Evolutionary conservation across 192 early-diverging fungal genomes (phyloP).

Genomic region (Coemansia sp.): DNA sequence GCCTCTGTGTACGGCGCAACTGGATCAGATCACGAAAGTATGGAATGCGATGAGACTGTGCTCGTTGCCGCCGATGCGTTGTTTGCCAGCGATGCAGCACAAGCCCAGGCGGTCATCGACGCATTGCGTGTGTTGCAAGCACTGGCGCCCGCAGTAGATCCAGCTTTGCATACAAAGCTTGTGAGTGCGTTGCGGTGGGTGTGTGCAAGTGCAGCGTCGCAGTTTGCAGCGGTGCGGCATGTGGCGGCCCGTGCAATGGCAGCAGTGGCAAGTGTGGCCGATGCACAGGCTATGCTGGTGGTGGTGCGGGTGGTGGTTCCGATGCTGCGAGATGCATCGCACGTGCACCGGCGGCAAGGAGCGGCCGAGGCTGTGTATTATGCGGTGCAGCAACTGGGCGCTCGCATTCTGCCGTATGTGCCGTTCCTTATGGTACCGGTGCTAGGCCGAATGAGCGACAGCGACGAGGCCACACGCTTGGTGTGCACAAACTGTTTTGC

Average conservation of each 20-base stretch:
- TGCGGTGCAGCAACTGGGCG: slow-evolving; percentile 74
- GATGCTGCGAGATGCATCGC: slow-evolving; percentile 69
- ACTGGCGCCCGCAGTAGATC: slow-evolving; percentile 60
- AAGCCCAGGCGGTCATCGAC: slow-evolving; percentile 72
- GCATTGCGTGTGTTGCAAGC: slow-evolving; percentile 70
- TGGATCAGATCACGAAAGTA: no score
- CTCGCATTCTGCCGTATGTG: slow-evolving; percentile 90
- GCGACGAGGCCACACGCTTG: slow-evolving; percentile 84
- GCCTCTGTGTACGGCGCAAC: slow-evolving; percentile 12
- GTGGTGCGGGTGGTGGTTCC: slow-evolving; percentile 80
- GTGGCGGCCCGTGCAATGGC: slow-evolving; percentile 79
- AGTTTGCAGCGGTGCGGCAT: slow-evolving; percentile 73
- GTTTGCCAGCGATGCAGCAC: slow-evolving; percentile 7
- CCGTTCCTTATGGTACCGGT: slow-evolving; percentile 97
- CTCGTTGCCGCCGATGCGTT: slow-evolving; percentile 26
- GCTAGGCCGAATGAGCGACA: slow-evolving; percentile 95
- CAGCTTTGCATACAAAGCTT: slow-evolving; percentile 55
- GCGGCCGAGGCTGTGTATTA: slow-evolving; percentile 83
- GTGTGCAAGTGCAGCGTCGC: slow-evolving; percentile 62
- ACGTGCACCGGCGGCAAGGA: slow-evolving; percentile 77
- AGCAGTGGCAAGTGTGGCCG: slow-evolving; percentile 65
- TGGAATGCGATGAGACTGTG: slow-evolving; percentile 1
- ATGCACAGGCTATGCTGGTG: slow-evolving; percentile 71
- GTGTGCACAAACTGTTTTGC: slow-evolving; percentile 95
- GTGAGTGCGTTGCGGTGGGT: slow-evolving; percentile 65